phyloP scores from a whole-genome alignment of 1,284 basidiomycete genomes.

The Volvariella surrecta region DNA sequence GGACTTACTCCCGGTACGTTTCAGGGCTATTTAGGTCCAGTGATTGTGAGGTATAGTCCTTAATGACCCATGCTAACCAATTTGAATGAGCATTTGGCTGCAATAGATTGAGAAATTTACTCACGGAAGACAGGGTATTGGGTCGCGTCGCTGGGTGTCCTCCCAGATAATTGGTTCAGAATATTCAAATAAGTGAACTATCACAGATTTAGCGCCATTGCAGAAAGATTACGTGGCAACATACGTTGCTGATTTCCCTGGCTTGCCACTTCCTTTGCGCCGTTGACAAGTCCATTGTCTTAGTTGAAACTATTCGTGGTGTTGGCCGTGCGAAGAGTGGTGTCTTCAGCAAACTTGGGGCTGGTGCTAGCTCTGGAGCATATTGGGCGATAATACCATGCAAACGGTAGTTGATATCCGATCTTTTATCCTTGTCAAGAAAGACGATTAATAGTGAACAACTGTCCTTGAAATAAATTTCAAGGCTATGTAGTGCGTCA shows the following conservation, averaged over 20 bases:
- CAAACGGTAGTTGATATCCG: slow-evolving; percentile 59
- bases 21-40: slow-evolving; percentile 63
- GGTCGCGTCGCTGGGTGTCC: slow-evolving; percentile 91
- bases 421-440: slow-evolving; percentile 57
- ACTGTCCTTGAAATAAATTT: slow-evolving; percentile 86
- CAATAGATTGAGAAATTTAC: slow-evolving; percentile 21
- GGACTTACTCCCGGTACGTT: slow-evolving; percentile 70
- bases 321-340: slow-evolving; percentile 46
- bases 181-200: slow-evolving; percentile 85
- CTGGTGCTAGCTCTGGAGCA: slow-evolving; percentile 27
- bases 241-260: slow-evolving; percentile 82
- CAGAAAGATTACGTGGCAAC: slow-evolving; percentile 15
- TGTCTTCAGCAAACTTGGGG: slow-evolving; percentile 40
- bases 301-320: slow-evolving; percentile 30
- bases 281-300: slow-evolving; percentile 52
- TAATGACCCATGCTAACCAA: slow-evolving; percentile 72
- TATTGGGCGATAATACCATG: slow-evolving; percentile 34
- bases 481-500: slow-evolving; percentile 42
- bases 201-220: slow-evolving; percentile 2
- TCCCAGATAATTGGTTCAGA: slow-evolving; percentile 82
- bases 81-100: neutral
- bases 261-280: slow-evolving; percentile 80
- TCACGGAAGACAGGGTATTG: slow-evolving; percentile 93
- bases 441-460: slow-evolving; percentile 78
- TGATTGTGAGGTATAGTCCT: slow-evolving; percentile 73